A percentile compares a stretch with the other conserved stretches of the same genome.
These are phyloP conservation scores for Kuraishia cidri DNA, from an alignment of 805 yeast genomes.

Conservation along the genomic window DNA sequence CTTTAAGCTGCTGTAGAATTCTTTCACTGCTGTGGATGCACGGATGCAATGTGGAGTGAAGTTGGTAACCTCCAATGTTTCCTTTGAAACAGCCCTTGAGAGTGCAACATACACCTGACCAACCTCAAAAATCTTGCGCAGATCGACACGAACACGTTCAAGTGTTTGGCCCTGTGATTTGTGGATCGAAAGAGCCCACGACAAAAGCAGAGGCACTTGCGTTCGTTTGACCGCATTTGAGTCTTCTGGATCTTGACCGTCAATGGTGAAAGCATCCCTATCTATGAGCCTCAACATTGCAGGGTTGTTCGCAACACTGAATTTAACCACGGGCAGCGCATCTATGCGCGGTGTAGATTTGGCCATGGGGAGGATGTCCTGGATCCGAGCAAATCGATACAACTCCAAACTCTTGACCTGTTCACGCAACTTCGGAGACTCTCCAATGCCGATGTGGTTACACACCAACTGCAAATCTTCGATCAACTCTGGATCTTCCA, in stretches of 20 bases:
- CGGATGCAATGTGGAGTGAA: slow-evolving; percentile 50
- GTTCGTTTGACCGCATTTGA: background rate
- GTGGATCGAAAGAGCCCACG: slow-evolving; percentile 95
- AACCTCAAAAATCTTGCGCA: slow-evolving; percentile 68
- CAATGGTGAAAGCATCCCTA: slow-evolving; percentile 1
- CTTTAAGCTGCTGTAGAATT: slow-evolving; percentile 46
- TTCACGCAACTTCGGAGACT: background rate
- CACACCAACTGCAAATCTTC: slow-evolving; percentile 6
- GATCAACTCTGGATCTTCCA: slow-evolving; percentile 12
- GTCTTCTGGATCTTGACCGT: background rate
- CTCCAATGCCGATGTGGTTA: slow-evolving; percentile 1
- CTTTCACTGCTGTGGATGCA: slow-evolving; percentile 50
- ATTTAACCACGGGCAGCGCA: slow-evolving; percentile 3
- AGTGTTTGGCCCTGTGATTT: slow-evolving; percentile 93
- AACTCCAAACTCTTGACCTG: background rate
- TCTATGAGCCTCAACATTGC: background rate
- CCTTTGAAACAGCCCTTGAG: slow-evolving; percentile 76
- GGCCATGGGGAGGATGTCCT: background rate
- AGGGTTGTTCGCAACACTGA: background rate
- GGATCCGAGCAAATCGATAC: background rate
- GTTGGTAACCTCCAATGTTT: slow-evolving; percentile 54
- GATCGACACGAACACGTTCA: slow-evolving; percentile 68
- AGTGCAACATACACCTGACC: slow-evolving; percentile 97
- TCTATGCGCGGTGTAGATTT: background rate
- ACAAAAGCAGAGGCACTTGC: slow-evolving; percentile 84